Percentiles rank a stretch among this genome's conserved stretches.
phyloP scores from a whole-genome alignment of 73 alveolate species.

The Effrenium voratum region DNA sequence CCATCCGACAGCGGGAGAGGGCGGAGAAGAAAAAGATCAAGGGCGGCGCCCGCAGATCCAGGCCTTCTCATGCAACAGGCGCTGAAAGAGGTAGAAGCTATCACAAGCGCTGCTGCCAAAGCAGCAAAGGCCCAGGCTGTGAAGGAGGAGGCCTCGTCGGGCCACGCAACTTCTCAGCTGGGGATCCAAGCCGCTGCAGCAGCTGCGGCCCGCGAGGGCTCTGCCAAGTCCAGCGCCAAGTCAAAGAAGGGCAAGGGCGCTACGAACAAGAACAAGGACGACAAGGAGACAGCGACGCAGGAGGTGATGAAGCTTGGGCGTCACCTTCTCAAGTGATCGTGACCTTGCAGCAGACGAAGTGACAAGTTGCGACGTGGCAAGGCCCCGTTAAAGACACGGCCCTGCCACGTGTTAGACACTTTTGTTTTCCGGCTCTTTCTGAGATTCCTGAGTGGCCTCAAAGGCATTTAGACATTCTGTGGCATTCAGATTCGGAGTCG shows the following conservation, averaged over 20 bases:
- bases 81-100: background rate
- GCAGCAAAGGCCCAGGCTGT: background rate
- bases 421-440: no score
- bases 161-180: background rate
- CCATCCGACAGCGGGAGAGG: background rate
- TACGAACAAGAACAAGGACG: background rate
- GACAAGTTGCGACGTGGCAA: no score
- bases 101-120: background rate
- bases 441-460: no score
- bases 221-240: background rate
- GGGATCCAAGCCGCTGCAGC: background rate
- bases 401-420: no score
- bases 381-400: no score
- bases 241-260: background rate
- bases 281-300: background rate
- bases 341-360: no score
- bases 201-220: background rate
- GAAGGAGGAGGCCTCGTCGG: no score
- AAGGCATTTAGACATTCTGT: no score
- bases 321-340: background rate
- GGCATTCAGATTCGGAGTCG: no score
- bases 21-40: background rate
- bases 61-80: background rate
- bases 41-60: background rate
- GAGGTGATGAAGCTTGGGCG: background rate